Base-by-base conservation (phyloP, 148 eudicot species). In the Fagopyrum homotropicum region DNA sequence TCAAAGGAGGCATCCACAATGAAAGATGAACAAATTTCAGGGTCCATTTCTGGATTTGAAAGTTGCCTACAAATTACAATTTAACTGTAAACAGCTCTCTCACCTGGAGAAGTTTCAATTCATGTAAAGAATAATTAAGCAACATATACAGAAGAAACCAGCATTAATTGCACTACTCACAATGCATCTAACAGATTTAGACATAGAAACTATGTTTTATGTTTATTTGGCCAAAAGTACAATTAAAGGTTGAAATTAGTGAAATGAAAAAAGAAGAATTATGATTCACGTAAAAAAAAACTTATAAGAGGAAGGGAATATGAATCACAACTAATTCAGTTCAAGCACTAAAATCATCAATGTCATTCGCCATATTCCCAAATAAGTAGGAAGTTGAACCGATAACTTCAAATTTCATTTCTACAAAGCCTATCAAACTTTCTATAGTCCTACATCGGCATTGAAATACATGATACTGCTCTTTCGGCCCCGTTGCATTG, bases 1-100 rank as follows among this genome's bases (percentile, higher is more conserved):
- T 91, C 92, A 75, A 91, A 89, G 15, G 45, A 57, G 2, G 81
- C 43, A 40, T 78, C 79, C 3, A 73, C 22, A 6, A 81, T 77
- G 26, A 72, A 55, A 3, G 76, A 29, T 17, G 81, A 69, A 74
- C 72, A 78, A 78, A 46, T 45, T 45, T 71, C 70, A 64, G 70
- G 14, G 46, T 64, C 70, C 70, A 64, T 64, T 35, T 19, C 69
- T 63, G 69, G 8, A 29, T 57, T 35, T 0, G 45, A 22, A 12
- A 63, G 9, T 11, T 63, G 45, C 43, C 69, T 63, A 15, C n/a
- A 63, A n/a, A 9, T 30, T 63, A 40, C 14, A 40, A 45, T 40
- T 64, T 45, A 35, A 5, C 46, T 12, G 19, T 17, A 64, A 64
- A 64, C 70, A 64, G 70, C 51, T 48, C 46, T 64, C n/a, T 40